phyloP scores from a whole-genome alignment of 805 yeast genomes.

The Sungouiozyma ichnusensis region DNA sequence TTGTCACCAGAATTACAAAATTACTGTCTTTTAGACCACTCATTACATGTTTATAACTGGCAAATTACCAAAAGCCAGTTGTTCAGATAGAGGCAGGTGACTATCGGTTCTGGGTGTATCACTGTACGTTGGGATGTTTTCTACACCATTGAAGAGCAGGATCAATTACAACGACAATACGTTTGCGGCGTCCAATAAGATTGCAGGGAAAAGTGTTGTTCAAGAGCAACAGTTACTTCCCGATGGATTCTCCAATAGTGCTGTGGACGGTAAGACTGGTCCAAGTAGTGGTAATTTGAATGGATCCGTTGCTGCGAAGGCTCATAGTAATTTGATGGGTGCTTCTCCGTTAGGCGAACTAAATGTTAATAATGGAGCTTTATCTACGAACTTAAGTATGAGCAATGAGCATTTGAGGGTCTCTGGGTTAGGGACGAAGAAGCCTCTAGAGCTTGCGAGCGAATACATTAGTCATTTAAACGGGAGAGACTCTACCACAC shows the following conservation, averaged over 20 bases:
- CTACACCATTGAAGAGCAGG: slow-evolving; percentile 27
- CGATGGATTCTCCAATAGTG: background rate
- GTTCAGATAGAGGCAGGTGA: too few species aligned
- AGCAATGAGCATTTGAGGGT: slow-evolving; percentile 27
- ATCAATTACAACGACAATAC: slow-evolving; percentile 19
- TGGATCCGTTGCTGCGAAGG: background rate
- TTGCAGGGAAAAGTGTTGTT: background rate
- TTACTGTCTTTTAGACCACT: background rate
- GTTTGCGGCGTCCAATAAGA: slow-evolving; percentile 11
- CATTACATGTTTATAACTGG: too few species aligned
- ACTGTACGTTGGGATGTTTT: slow-evolving; percentile 21
- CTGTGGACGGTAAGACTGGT: background rate
- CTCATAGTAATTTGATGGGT: background rate
- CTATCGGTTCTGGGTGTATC: too few species aligned
- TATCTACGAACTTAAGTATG: slow-evolving; percentile 2
- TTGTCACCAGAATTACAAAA: background rate
- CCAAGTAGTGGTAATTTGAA: background rate
- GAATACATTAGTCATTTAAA: slow-evolving; percentile 51
- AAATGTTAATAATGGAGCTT: background rate
- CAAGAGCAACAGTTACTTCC: background rate
- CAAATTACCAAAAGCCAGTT: background rate
- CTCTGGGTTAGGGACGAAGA: slow-evolving; percentile 24
- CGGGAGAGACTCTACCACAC: slow-evolving; percentile 48
- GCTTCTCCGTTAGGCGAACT: background rate
- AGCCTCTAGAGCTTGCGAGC: slow-evolving; percentile 44